Base-by-base conservation (phyloP, 2,329 filamentous ascomycete species). In the Ceratocystis huliohia region DNA sequence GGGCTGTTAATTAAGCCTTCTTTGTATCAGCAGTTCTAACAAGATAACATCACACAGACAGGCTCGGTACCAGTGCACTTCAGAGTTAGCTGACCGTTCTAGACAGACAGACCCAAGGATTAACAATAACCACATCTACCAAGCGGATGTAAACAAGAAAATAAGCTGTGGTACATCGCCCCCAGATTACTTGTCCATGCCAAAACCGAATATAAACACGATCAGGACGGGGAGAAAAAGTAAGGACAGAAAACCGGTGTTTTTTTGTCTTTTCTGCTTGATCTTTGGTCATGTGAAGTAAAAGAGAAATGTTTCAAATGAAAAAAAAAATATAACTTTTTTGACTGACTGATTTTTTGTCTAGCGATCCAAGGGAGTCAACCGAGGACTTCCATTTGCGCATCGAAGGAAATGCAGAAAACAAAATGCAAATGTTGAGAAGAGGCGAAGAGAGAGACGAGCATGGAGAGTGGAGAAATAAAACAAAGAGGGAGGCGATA, bases 281-380 rank as follows among this genome's bases (percentile, higher is more conserved):
- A 41, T 41, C 13, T 15, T 41, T 41, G 37, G 37, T 41, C 15
- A 4, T 41, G 10, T 15, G 3, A 48, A 63, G 30, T 17, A 48
- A 30, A 10, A 53, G 25, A 28, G 8, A 28, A 53, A 53, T 28
- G 15, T n/a, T 65, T 59, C 59, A 30, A 44, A 44, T 45, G 56
- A 65, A 64, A 68, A 66, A 65, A 45, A 66, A 63, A 61, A 61
- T 61, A 53, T 61, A 67, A 61, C 46, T 56, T 67, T 67, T 67
- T 67, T 65, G 63, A 65, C 64, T 63, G 57, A 65, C 66, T 67
- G 63, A 56, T 46, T 67, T 65, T 53, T 65, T 56, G 64, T 67
- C 63, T 65, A 67, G 48, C 57, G 37, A 65, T 44, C 59, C 57
- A 53, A 28, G 56, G 50, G 57, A 64, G 56, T n/a, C 37, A 41